Evolutionary conservation across 768 basidiomycete genomes (phyloP).

Genomic region (Podaxis sp.): DNA sequence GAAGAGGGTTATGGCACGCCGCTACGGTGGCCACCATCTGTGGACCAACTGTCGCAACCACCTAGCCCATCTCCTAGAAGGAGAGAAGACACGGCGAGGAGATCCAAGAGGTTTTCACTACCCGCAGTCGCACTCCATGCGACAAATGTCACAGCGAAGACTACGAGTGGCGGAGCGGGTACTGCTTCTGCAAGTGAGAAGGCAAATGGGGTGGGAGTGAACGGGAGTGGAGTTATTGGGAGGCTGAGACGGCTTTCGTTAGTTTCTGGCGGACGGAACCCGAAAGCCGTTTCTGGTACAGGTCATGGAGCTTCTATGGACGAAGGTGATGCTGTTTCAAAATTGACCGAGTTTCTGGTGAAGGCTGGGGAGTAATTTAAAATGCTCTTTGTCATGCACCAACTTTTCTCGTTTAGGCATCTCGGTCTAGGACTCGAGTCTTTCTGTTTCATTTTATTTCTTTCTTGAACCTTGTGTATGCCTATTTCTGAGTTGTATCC

Average conservation of each 20-base stretch:
- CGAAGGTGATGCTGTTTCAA: not conserved
- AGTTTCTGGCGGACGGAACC: not conserved
- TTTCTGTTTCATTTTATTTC: not conserved
- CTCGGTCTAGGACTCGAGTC: not conserved
- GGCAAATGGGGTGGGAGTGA: not conserved
- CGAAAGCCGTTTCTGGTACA: not conserved
- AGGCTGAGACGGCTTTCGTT: conserved; percentile 9
- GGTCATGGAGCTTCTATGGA: not conserved
- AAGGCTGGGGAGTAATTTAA: not conserved
- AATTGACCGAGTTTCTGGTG: not conserved
- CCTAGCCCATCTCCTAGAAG: conserved; percentile 25
- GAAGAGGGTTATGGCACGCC: conserved; percentile 16
- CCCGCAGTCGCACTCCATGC: conserved; percentile 77
- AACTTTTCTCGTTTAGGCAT: not conserved
- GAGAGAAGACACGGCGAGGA: conserved; percentile 57
- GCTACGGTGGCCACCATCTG: conserved; percentile 16
- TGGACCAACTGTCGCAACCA: conserved; percentile 17
- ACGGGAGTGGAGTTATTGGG: not conserved
- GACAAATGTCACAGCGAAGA: conserved; percentile 62
- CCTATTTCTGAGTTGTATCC: not conserved
- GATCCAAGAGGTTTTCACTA: conserved; percentile 68
- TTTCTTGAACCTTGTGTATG: not conserved
- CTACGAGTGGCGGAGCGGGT: conserved; percentile 19
- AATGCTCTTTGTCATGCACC: not conserved
- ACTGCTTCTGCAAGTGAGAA: not conserved